Evolutionary conservation across 163 green algal genomes (phyloP).

Genomic region (Volvox carteri): DNA sequence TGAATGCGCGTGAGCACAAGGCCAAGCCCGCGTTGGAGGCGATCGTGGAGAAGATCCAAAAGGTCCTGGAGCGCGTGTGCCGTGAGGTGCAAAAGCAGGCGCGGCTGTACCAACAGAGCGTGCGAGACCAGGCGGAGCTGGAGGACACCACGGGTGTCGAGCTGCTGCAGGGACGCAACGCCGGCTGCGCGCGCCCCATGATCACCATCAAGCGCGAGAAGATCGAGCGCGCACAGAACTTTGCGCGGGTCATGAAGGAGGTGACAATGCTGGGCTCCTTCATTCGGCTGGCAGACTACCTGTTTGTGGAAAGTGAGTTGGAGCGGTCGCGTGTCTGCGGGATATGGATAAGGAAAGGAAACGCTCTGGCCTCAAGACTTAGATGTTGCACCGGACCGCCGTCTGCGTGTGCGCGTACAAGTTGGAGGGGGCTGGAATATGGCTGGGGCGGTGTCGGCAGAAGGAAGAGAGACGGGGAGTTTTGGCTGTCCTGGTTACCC

Average conservation of each 20-base stretch:
- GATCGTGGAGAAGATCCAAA: conserved; percentile 81
- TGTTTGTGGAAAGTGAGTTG: conserved; percentile 80
- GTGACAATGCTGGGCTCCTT: conserved; percentile 85
- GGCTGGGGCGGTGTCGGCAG: too few relatives aligned
- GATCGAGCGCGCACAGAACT: conserved; percentile 83
- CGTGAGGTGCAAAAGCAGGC: conserved; percentile 80
- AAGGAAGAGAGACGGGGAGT: too few relatives aligned
- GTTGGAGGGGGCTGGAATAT: too few relatives aligned
- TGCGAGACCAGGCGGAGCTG: conserved; percentile 80
- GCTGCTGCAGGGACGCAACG: conserved; percentile 67
- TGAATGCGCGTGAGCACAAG: conserved; percentile 77
- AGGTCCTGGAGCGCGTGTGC: conserved; percentile 80
- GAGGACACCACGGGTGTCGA: conserved; percentile 87
- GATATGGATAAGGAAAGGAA: too few relatives aligned
- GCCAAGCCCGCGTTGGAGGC: conserved; percentile 81
- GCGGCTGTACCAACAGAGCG: conserved; percentile 80
- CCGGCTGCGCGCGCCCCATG: conserved; percentile 65
- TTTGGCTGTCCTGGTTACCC: too few relatives aligned
- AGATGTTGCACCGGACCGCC: too few relatives aligned
- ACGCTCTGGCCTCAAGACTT: too few relatives aligned
- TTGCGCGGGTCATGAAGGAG: conserved; percentile 84
- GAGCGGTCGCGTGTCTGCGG: too few relatives aligned
- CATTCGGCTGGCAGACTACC: conserved; percentile 88
- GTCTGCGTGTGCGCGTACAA: too few relatives aligned
- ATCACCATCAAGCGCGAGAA: conserved; percentile 82